phyloP scores from a whole-genome alignment of 2,329 filamentous ascomycete genomes.

The Botryosphaeria agaves region DNA sequence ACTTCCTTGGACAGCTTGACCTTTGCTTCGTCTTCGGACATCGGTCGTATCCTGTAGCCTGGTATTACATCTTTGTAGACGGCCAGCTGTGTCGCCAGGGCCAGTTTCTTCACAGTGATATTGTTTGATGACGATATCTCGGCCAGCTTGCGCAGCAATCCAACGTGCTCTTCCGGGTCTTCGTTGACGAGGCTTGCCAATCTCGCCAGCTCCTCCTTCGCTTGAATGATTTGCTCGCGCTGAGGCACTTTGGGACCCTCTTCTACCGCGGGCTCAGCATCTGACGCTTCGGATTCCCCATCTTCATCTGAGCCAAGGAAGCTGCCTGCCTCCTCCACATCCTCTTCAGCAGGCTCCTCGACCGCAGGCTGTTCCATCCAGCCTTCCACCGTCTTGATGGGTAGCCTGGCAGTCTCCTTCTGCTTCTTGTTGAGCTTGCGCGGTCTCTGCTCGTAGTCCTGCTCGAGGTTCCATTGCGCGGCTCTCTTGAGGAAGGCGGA shows the following conservation, averaged over 20 bases:
- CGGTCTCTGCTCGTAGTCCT: conserved; percentile 70
- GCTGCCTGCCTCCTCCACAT: conserved; percentile 38
- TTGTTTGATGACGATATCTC: conserved; percentile 55
- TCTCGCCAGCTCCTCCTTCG: conserved; percentile 83
- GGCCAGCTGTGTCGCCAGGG: conserved; percentile 69
- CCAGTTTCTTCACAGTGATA: conserved; percentile 64
- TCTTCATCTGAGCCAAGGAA: conserved; percentile 39
- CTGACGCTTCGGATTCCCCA: conserved; percentile 29
- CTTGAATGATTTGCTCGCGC: conserved; percentile 63
- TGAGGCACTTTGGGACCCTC: conserved; percentile 49
- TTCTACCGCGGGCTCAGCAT: conserved; percentile 22
- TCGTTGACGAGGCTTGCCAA: conserved; percentile 72
- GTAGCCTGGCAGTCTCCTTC: conserved; percentile 57
- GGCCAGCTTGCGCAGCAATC: conserved; percentile 60
- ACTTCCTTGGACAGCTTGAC: conserved; percentile 88
- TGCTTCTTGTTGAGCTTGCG: conserved; percentile 60
- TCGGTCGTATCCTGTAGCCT: conserved; percentile 80
- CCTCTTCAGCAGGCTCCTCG: conserved; percentile 25
- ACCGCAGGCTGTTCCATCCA: conserved; percentile 31
- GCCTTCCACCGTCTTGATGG: conserved; percentile 75
- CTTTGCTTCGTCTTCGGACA: conserved; percentile 54
- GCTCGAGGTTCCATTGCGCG: conserved; percentile 76
- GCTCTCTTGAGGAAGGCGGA: conserved; percentile 54
- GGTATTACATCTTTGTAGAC: conserved; percentile 95
- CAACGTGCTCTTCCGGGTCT: conserved; percentile 78